Base-by-base conservation (phyloP, 2,329 filamentous ascomycete genomes). In the Colletotrichum sidae region DNA sequence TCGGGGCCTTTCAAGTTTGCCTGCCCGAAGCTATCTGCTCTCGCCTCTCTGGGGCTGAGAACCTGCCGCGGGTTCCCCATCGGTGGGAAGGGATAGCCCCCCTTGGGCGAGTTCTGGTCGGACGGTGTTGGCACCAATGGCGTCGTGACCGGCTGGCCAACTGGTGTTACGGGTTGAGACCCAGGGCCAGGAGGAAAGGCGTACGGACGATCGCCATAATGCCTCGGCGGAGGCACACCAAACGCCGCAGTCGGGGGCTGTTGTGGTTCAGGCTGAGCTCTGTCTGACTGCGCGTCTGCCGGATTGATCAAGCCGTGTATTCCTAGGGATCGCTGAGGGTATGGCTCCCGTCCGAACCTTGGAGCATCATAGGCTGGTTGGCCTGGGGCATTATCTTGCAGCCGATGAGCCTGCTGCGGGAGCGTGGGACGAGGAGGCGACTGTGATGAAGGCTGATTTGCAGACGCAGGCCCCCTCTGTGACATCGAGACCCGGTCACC, bases 401-500 rank as follows among this genome's bases (percentile, higher is more conserved):
- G 37, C 13, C 39, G 60, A 33, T 38, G 46, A 50, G 25, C 15
- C 38, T 44, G 52, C 42, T 63, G 59, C 33, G 54, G 63, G 39
- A 57, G 50, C 15, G 58, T 47, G 38, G 42, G 47, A 73, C 75
- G 74, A 67, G 77, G 71, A 67, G 83, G 79, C 60, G 82, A 83
- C 71, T 76, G 79, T 69, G 81, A 80, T 69, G 79, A 77, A 71
- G 77, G 81, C 74, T 80, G 83, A 78, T 85, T 84, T 76, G 80
- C 78, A 82, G 84, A 80, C 78, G 80, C 81, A 83, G 83, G 77
- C 73, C 81, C 83, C 80, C 82, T 84, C 82, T 88, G 85, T 81
- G 86, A 88, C 88, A 90, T 90, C 81, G 86, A 84, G 81, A 80
- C 80, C 84, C 83, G 82, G 79, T 86, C 85, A 82, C 85, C 84